These are phyloP conservation scores for Rhytidhysteron rufulum DNA, from an alignment of 2,329 filamentous ascomycete genomes.

Conservation along the genomic window DNA sequence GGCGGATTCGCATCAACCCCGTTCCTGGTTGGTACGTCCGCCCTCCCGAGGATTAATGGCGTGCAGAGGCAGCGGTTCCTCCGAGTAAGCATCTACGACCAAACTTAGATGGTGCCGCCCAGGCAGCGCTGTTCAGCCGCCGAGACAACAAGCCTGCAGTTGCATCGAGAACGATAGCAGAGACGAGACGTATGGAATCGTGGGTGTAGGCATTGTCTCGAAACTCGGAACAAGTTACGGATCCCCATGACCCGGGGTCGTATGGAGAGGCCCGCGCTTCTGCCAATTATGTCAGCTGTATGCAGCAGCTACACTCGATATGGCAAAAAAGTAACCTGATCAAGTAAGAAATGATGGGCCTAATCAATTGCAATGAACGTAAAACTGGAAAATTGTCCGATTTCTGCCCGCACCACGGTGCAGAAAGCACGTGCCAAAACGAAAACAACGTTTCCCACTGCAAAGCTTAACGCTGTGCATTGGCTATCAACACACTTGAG, in stretches of 20 bases:
- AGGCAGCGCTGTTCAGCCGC: constrained; percentile 26
- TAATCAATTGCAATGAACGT: constrained; percentile 10
- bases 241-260: constrained; percentile 36
- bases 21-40: constrained; percentile 31
- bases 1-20: constrained; percentile 32
- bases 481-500: not conserved
- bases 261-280: constrained; percentile 16
- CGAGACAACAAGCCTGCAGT: constrained; percentile 28
- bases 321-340: constrained; percentile 14
- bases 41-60: constrained; percentile 32
- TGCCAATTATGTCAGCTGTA: constrained; percentile 33
- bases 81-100: constrained; percentile 35
- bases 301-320: constrained; percentile 16
- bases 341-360: constrained; percentile 16
- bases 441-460: constrained; percentile 4
- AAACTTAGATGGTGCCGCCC: constrained; percentile 35
- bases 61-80: constrained; percentile 29
- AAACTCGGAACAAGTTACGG: constrained; percentile 34
- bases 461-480: constrained; percentile 7
- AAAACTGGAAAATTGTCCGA: constrained; percentile 11
- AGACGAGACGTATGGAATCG: constrained; percentile 34
- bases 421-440: constrained; percentile 5
- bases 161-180: constrained; percentile 35
- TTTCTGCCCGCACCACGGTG: constrained; percentile 1
- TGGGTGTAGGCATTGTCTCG: constrained; percentile 30